Conservation (phyloP, 2,329 filamentous ascomycete genomes). For the Fonsecaea erecta region DNA sequence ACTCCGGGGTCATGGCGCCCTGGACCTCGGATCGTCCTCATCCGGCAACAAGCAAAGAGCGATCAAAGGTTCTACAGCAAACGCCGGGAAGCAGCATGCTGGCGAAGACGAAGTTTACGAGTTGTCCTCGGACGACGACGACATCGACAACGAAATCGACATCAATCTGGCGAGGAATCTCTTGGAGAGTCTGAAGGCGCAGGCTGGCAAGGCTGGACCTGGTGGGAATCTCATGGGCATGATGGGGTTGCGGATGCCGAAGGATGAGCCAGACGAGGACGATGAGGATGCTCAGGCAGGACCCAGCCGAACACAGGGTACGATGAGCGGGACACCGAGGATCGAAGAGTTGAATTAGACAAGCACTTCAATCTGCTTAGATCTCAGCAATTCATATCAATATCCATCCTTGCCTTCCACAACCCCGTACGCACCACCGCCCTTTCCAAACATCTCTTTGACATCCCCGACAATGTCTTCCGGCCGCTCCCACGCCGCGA, state of each 20-base stretch:
- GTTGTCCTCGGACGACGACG: constrained; percentile 39
- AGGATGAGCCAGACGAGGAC: constrained; percentile 21
- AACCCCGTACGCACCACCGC: constrained; percentile 44
- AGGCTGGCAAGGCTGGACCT: constrained; percentile 82
- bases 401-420: constrained; percentile 46
- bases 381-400: neutral
- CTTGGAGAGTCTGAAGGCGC: constrained; percentile 88
- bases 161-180: constrained; percentile 89
- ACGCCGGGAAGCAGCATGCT: constrained; percentile 11
- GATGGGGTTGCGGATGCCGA: constrained; percentile 59
- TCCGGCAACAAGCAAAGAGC: constrained; percentile 39
- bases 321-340: neutral
- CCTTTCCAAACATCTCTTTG: constrained; percentile 54
- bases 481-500: constrained; percentile 59
- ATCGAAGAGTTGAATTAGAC: constrained; percentile 9
- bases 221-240: constrained; percentile 84
- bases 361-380: neutral
- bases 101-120: constrained; percentile 35
- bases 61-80: constrained; percentile 19
- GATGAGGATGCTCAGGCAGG: constrained; percentile 23
- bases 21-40: constrained; percentile 44
- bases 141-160: constrained; percentile 72
- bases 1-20: constrained; percentile 51
- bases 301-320: constrained; percentile 19
- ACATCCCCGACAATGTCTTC: constrained; percentile 54